Percentiles rank a stretch among this genome's conserved stretches.
These are phyloP conservation scores for Coprinopsis marcescibilis DNA, from an alignment of 768 basidiomycete genomes.

Conservation along the genomic window DNA sequence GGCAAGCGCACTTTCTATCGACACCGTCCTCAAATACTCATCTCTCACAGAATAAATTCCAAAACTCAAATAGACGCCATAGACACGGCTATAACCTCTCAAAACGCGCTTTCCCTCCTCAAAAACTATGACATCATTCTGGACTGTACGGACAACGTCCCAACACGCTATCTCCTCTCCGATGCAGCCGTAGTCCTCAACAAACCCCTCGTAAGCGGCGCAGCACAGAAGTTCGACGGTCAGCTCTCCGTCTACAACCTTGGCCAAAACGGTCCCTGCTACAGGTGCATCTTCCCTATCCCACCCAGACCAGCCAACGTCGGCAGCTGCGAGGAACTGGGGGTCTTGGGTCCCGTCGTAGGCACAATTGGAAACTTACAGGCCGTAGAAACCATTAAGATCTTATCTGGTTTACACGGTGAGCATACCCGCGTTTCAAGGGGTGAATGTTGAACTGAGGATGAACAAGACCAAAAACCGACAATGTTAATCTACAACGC, in stretches of 20 bases:
- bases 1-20: conserved; percentile 32
- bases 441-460: neutral
- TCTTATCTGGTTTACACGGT: conserved; percentile 67
- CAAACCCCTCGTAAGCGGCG: conserved; percentile 89
- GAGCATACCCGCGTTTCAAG: conserved; percentile 11
- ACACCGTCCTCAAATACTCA: neutral
- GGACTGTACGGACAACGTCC: conserved; percentile 93
- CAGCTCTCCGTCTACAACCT: conserved; percentile 76
- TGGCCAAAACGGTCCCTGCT: conserved; percentile 74
- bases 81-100: conserved; percentile 44
- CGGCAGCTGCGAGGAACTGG: conserved; percentile 83
- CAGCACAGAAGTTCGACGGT: conserved; percentile 82
- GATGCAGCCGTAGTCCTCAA: conserved; percentile 71
- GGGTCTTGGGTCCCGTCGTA: conserved; percentile 83
- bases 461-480: conserved; percentile 50
- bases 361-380: conserved; percentile 88
- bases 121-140: conserved; percentile 68
- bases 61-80: conserved; percentile 53
- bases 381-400: conserved; percentile 83
- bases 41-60: conserved; percentile 63
- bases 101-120: conserved; percentile 62
- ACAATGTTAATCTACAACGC: conserved; percentile 73
- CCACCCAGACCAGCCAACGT: conserved; percentile 59
- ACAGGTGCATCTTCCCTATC: conserved; percentile 87
- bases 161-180: conserved; percentile 89